A percentile compares a stretch with the other conserved stretches of the same genome.
These are phyloP conservation scores for Jatropha podagrica DNA, from an alignment of 441 rosid species.

Conservation along the genomic window DNA sequence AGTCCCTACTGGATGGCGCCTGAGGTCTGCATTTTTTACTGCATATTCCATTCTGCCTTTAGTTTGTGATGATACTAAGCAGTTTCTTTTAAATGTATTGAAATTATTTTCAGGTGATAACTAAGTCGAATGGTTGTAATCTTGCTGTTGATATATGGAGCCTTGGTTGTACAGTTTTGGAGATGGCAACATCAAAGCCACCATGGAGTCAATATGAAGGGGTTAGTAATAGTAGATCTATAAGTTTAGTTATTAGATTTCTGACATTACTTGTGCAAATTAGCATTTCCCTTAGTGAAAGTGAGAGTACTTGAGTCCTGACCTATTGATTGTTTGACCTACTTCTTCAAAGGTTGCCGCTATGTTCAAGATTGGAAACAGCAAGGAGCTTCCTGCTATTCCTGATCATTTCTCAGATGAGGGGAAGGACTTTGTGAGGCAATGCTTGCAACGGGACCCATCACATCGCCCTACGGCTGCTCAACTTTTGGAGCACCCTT, in stretches of 20 bases:
- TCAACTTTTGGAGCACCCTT: constrained; percentile 77
- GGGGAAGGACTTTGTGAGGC: constrained; percentile 85
- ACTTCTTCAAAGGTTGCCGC: constrained; percentile 46
- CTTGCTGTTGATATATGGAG: constrained; percentile 89
- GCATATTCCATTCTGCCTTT: constrained; percentile 8
- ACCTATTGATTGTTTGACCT: constrained; percentile 12
- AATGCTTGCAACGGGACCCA: constrained; percentile 85
- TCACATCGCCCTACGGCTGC: constrained; percentile 76
- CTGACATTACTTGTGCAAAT: not conserved
- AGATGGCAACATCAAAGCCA: constrained; percentile 61
- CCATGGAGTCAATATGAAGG: constrained; percentile 49
- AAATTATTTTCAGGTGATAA: constrained; percentile 53
- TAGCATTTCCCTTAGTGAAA: constrained; percentile 2
- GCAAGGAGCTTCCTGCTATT: constrained; percentile 94
- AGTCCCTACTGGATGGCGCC: constrained; percentile 99
- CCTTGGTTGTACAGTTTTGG: constrained; percentile 81
- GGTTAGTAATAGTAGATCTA: constrained; percentile 35
- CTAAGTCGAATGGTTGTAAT: constrained; percentile 55
- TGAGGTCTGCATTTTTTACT: constrained; percentile 55
- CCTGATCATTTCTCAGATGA: constrained; percentile 89
- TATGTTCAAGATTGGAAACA: constrained; percentile 97
- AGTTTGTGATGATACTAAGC: constrained; percentile 20
- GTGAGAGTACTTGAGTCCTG: constrained; percentile 12
- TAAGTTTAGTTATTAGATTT: not conserved
- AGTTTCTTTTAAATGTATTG: constrained; percentile 8